A percentile compares a stretch with the other conserved stretches of the same genome.
Conservation (phyloP, 208 protist species). For the Trypanosoma avium region DNA sequence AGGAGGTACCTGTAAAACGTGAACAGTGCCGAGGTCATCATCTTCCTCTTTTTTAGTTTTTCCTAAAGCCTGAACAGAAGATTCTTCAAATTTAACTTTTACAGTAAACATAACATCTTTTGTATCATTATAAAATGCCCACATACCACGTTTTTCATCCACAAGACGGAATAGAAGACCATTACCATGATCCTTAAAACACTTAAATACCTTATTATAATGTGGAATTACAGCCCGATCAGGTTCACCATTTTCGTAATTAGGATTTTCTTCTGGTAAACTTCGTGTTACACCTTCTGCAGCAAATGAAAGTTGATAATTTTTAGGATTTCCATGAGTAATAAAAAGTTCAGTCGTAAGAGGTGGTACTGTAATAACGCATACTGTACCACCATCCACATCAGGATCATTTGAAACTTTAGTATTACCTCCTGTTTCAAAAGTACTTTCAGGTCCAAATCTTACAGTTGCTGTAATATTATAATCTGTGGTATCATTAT, state of each 20-base stretch:
- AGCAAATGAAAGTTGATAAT: slow-evolving; percentile 55
- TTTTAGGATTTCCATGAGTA: slow-evolving; percentile 41
- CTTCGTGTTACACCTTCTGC: slow-evolving; percentile 48
- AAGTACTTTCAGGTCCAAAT: slow-evolving; percentile 43
- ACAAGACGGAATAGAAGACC: slow-evolving; percentile 72
- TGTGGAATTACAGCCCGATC: slow-evolving; percentile 45
- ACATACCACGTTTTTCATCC: slow-evolving; percentile 34
- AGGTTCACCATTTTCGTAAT: slow-evolving; percentile 51
- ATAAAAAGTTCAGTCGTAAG: slow-evolving; percentile 56
- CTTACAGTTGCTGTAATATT: slow-evolving; percentile 58
- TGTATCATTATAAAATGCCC: slow-evolving; percentile 80
- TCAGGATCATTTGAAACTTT: slow-evolving; percentile 39
- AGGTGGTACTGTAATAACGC: slow-evolving; percentile 58
- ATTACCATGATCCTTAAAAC: slow-evolving; percentile 65
- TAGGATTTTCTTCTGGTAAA: slow-evolving; percentile 41
- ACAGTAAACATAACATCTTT: slow-evolving; percentile 48
- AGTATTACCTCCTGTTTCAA: slow-evolving; percentile 38
- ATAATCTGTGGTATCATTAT: slow-evolving; percentile 70
- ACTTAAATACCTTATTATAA: slow-evolving; percentile 47
- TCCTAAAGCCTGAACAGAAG: slow-evolving; percentile 42
- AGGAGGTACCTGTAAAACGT: slow-evolving; percentile 51
- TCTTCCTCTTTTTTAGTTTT: slow-evolving; percentile 33
- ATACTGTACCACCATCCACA: slow-evolving; percentile 39
- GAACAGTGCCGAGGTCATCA: slow-evolving; percentile 42
- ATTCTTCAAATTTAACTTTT: slow-evolving; percentile 44